phyloP scores from a whole-genome alignment of 2,329 filamentous ascomycete species.

The Incumbomyces lentus region DNA sequence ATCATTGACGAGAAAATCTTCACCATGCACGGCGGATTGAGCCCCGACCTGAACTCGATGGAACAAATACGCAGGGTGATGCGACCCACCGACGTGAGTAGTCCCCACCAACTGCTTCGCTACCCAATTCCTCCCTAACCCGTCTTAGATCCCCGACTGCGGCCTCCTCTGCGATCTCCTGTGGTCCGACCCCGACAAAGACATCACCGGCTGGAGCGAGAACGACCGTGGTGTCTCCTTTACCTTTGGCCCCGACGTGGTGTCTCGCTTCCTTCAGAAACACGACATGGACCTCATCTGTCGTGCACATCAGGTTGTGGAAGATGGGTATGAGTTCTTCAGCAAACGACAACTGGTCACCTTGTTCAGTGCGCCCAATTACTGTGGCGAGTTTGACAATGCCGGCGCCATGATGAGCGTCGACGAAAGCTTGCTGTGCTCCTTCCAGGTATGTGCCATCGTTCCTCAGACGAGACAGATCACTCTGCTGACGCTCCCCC shows the following conservation, averaged over 20 bases:
- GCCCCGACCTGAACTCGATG: slow-evolving; percentile 97
- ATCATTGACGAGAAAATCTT: slow-evolving; percentile 99
- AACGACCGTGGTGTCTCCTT: slow-evolving; percentile 98
- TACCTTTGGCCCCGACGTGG: slow-evolving; percentile 94
- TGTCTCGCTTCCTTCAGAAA: slow-evolving; percentile 94
- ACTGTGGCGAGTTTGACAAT: slow-evolving; percentile 99
- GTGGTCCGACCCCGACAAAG: slow-evolving; percentile 98
- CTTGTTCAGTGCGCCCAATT: slow-evolving; percentile 95
- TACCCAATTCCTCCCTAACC: not conserved
- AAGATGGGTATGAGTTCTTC: slow-evolving; percentile 99
- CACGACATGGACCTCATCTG: slow-evolving; percentile 99
- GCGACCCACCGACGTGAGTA: slow-evolving; percentile 92
- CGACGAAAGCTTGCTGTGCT: slow-evolving; percentile 94
- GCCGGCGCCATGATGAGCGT: slow-evolving; percentile 99
- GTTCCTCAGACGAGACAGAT: not conserved
- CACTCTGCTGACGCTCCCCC: slow-evolving; percentile 12
- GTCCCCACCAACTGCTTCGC: slow-evolving; percentile 8
- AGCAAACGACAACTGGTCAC: slow-evolving; percentile 96
- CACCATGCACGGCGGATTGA: slow-evolving; percentile 97
- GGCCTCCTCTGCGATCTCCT: slow-evolving; percentile 93
- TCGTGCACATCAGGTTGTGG: slow-evolving; percentile 95
- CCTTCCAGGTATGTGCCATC: slow-evolving; percentile 68
- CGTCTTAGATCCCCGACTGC: slow-evolving; percentile 80
- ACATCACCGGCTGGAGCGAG: slow-evolving; percentile 98
- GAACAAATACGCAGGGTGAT: slow-evolving; percentile 98